These are phyloP conservation scores for Hortaea werneckii DNA, from an alignment of 2,329 filamentous ascomycete species.

Conservation along the genomic window DNA sequence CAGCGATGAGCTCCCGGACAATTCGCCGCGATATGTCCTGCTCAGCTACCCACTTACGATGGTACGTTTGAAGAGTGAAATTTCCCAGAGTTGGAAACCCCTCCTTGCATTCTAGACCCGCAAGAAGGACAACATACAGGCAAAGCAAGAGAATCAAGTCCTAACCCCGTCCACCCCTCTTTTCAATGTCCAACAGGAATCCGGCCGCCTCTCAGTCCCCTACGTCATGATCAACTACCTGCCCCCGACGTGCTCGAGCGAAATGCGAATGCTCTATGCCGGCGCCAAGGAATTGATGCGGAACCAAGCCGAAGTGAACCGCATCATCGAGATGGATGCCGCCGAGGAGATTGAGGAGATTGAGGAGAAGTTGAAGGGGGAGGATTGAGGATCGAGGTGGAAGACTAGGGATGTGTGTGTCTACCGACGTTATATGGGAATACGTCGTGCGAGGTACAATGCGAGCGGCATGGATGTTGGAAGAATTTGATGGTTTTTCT, in stretches of 20 bases:
- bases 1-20: conserved; percentile 81
- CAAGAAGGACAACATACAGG: no score
- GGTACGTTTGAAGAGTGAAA: conserved; percentile 39
- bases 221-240: conserved; percentile 95
- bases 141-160: no score
- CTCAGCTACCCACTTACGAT: conserved; percentile 84
- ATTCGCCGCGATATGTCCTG: conserved; percentile 79
- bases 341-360: conserved; percentile 76
- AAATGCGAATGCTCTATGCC: conserved; percentile 86
- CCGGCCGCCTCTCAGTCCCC: conserved; percentile 75
- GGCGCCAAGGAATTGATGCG: conserved; percentile 93
- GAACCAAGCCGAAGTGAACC: conserved; percentile 81
- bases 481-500: no score
- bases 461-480: no score
- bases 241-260: conserved; percentile 79
- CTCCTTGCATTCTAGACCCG: no score
- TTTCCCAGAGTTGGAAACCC: no score
- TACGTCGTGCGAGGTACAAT: no score
- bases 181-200: conserved; percentile 44
- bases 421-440: no score
- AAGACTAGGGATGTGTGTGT: no score
- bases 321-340: conserved; percentile 73
- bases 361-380: conserved; percentile 51
- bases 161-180: no score
- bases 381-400: conserved; percentile 19